phyloP scores from a whole-genome alignment of 768 basidiomycete species.

The Phylloporus rhodoxanthus region DNA sequence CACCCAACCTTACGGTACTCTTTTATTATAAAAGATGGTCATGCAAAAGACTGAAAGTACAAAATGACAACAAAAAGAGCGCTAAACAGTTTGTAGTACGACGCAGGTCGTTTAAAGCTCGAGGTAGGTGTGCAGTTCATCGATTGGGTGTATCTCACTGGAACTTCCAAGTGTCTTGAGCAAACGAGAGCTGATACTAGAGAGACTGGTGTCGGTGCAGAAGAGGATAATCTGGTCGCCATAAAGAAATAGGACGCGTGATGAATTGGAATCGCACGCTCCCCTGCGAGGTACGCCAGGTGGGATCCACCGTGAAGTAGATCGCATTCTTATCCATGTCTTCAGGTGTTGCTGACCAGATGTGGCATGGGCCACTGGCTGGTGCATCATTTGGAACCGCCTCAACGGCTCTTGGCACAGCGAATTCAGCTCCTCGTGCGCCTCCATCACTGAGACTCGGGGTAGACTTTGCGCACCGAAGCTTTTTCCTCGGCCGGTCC shows the following conservation, averaged over 20 bases:
- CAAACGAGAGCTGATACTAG: slow-evolving; percentile 9
- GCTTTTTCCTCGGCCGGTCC: slow-evolving; percentile 16
- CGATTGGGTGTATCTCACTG: neutral
- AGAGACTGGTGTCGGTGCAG: slow-evolving; percentile 19
- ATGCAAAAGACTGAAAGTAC: slow-evolving; percentile 9
- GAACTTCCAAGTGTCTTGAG: neutral
- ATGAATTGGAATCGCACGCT: slow-evolving; percentile 18
- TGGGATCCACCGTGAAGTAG: slow-evolving; percentile 27
- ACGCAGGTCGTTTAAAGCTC: slow-evolving; percentile 10
- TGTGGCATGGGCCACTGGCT: neutral
- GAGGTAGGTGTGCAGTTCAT: slow-evolving; percentile 5
- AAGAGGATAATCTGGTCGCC: slow-evolving; percentile 21
- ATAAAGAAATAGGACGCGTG: slow-evolving; percentile 12
- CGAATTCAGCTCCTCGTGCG: neutral
- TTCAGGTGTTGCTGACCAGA: neutral
- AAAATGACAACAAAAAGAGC: neutral
- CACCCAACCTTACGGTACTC: neutral
- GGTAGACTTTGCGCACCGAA: slow-evolving; percentile 19
- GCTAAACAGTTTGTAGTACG: no score
- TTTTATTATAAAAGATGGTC: slow-evolving; percentile 6
- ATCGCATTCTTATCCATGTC: slow-evolving; percentile 19
- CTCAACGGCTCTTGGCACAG: neutral
- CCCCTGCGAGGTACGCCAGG: slow-evolving; percentile 17
- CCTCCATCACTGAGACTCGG: slow-evolving; percentile 16
- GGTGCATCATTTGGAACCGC: neutral